phyloP scores from a whole-genome alignment of 306 rosid species.

The Corylus americana region DNA sequence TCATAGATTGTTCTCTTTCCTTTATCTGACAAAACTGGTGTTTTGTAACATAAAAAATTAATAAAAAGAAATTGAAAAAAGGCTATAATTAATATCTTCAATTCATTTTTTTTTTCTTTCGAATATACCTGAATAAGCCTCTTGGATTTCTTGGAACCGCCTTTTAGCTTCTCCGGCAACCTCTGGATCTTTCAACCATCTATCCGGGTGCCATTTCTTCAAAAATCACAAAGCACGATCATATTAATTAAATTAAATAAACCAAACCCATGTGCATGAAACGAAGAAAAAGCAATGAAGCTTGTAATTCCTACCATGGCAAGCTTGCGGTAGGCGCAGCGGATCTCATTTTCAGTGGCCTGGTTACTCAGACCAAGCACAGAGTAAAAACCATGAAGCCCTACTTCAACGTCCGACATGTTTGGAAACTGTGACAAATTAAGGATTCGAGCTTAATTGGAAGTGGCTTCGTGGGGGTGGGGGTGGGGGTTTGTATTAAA shows the following conservation, averaged over 20 bases:
- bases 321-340: background rate
- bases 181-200: too few species aligned
- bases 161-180: slow-evolving; percentile 31
- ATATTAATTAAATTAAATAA: background rate
- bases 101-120: background rate
- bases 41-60: background rate
- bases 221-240: slow-evolving; percentile 1
- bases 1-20: slow-evolving; percentile 43
- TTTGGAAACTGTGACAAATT: background rate
- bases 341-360: slow-evolving; percentile 16
- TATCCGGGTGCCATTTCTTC: too few species aligned
- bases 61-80: background rate
- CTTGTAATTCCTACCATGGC: slow-evolving; percentile 9
- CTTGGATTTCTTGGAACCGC: slow-evolving; percentile 42
- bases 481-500: too few species aligned
- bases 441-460: too few species aligned
- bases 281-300: background rate
- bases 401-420: background rate
- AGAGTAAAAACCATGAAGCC: background rate
- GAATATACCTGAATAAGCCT: slow-evolving; percentile 45
- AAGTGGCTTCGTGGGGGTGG: too few species aligned
- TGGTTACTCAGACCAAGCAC: slow-evolving; percentile 15
- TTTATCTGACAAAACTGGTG: slow-evolving; percentile 42
- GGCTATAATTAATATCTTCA: too few species aligned
- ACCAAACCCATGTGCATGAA: background rate